These are phyloP conservation scores for Amaranthus hypochondriacus DNA, from an alignment of 148 eudicot genomes.

Conservation along the genomic window DNA sequence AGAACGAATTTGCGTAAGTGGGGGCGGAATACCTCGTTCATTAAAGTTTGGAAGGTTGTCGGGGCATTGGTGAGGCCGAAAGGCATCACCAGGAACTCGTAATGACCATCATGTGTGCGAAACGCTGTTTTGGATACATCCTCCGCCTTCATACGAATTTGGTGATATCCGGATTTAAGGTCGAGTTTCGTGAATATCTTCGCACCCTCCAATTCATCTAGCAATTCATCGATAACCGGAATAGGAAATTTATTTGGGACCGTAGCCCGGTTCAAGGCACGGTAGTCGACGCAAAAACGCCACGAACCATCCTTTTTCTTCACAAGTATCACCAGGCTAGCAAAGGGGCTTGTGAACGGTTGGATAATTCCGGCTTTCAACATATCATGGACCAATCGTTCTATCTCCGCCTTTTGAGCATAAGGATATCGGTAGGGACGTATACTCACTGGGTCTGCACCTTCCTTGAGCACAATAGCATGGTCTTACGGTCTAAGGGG, in stretches of 20 bases:
- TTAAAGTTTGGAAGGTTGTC: too few relatives aligned
- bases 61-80: too few relatives aligned
- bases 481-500: too few relatives aligned
- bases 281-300: background rate
- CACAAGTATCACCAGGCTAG: background rate
- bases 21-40: too few relatives aligned
- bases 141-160: background rate
- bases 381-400: background rate
- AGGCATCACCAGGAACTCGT: too few relatives aligned
- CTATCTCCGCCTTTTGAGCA: background rate
- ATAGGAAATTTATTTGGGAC: background rate
- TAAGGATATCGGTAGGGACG: background rate
- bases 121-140: background rate
- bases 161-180: background rate
- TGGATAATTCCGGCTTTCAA: background rate
- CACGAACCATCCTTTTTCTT: too few relatives aligned
- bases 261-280: background rate
- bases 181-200: background rate
- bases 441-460: background rate
- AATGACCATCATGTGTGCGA: background rate
- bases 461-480: background rate
- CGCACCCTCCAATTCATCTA: background rate
- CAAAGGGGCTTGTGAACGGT: background rate
- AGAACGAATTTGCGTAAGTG: too few relatives aligned
- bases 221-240: background rate